Evolutionary conservation across 331 rosid genomes (phyloP).

Genomic region (Saraca asoca): DNA sequence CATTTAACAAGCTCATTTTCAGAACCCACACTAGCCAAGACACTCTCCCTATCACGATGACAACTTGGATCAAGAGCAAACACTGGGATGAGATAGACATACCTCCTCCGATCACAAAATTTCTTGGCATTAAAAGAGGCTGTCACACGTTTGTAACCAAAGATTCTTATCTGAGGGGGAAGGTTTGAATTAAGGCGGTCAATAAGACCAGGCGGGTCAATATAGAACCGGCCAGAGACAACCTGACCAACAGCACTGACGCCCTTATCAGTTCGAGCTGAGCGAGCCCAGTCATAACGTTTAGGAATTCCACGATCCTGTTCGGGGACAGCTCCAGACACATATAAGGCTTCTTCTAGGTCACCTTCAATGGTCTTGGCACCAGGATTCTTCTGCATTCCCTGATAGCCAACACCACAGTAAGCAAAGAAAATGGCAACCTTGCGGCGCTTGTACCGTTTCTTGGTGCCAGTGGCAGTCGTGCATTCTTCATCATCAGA

Average conservation of each 20-base stretch:
- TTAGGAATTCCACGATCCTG: conserved; percentile 74
- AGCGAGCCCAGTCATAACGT: conserved; percentile 92
- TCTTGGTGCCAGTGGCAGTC: conserved; percentile 41
- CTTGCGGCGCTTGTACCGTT: conserved; percentile 79
- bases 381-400: conserved; percentile 98
- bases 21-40: conserved; percentile 84
- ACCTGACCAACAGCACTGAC: conserved; percentile 98
- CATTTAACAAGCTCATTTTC: conserved; percentile 73
- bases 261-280: conserved; percentile 95
- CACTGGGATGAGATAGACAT: conserved; percentile 82
- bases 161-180: conserved; percentile 74
- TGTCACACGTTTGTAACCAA: conserved; percentile 86
- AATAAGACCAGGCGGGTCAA: conserved; percentile 90
- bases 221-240: conserved; percentile 85
- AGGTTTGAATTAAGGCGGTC: conserved; percentile 82
- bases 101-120: conserved; percentile 96
- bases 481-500: conserved; percentile 63
- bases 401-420: conserved; percentile 93
- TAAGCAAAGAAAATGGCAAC: conserved; percentile 87
- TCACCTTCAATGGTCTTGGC: conserved; percentile 97
- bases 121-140: conserved; percentile 85
- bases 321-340: conserved; percentile 80
- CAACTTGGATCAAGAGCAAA: conserved; percentile 81
- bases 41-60: conserved; percentile 91
- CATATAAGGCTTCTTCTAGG: conserved; percentile 81